Evolutionary conservation across 2,329 filamentous ascomycete genomes (phyloP).

Genomic region (Sclerotinia subarctica): DNA sequence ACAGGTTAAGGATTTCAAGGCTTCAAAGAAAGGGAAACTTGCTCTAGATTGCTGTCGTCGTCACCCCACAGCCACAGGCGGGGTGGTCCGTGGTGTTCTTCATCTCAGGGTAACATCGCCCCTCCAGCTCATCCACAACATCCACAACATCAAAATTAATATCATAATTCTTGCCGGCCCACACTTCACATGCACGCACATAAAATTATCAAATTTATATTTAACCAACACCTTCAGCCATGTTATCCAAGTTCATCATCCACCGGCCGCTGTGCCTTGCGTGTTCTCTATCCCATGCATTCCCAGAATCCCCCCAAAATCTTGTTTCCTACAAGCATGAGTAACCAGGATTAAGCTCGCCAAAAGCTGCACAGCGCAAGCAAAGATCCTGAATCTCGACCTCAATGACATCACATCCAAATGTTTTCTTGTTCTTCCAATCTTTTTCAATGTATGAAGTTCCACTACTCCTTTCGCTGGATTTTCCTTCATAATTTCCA

Average conservation of each 20-base stretch:
- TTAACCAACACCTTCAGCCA: background rate
- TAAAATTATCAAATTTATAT: background rate
- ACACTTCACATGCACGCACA: background rate
- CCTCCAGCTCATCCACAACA: background rate
- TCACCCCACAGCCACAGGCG: background rate
- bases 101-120: slow-evolving; percentile 2
- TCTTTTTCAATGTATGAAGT: slow-evolving; percentile 12
- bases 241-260: background rate
- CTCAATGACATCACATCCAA: slow-evolving; percentile 19
- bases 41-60: background rate
- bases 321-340: slow-evolving; percentile 18
- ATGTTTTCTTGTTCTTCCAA: slow-evolving; percentile 17
- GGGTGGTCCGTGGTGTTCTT: slow-evolving; percentile 5
- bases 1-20: background rate
- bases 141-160: background rate
- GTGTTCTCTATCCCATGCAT: slow-evolving; percentile 6
- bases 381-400: slow-evolving; percentile 18
- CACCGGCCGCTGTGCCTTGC: slow-evolving; percentile 13
- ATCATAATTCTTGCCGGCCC: background rate
- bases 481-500: slow-evolving; percentile 1
- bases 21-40: background rate
- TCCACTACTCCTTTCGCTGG: background rate
- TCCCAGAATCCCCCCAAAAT: slow-evolving; percentile 12
- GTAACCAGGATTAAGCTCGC: slow-evolving; percentile 13
- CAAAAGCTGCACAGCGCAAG: slow-evolving; percentile 7